Evolutionary conservation across 2,329 filamentous ascomycete genomes (phyloP), one percentile per base, ranked within the genome.

Genomic region (Aaosphaeria pasadenensis): DNA sequence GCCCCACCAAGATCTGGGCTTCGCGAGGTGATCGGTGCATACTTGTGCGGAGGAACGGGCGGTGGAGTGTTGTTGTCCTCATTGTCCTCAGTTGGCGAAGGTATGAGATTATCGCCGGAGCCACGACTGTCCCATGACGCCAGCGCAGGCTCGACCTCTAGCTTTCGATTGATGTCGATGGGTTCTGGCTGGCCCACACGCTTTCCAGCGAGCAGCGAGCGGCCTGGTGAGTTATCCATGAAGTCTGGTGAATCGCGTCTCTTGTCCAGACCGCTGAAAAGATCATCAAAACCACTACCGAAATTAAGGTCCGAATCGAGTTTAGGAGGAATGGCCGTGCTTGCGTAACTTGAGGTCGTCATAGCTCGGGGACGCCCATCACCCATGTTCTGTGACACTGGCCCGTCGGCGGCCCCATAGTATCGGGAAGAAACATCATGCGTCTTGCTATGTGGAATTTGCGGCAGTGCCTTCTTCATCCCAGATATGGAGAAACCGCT

Each of bases 91-190:
- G 71, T 66, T 36, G 67, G 57, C 36, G 62, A 64, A 44, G 69
- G 67, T 50, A 81, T 76, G 42, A 80, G 64, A 32, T 74, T 74
- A 45, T 81, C 77, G 45, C 69, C 70, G 2, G 78, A 80, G 44
- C 74, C 72, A 45, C 73, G 74, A 56, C 77, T 80, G 45, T 73
- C 74, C 74, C 75, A 79, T 30, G 78, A 80, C 53, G 75, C 75
- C 45, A 77, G 75, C 11, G 77, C 76, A 13, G 73, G 65, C 45
- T 78, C 75, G 13, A 77, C 64, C 30, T 72, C 62, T 45, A 70
- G 63, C 31, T 71, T 70, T 46, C 67, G 67, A 54, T 77, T 69
- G 45, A 74, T 73, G 43, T 68, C 71, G 48, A 79, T 74, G 7
- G 78, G 74, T 44, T 69, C 64, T 6, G 66, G 58, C 49, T 69